phyloP scores from a whole-genome alignment of 345 rosid genomes.

The Cardiospermum halicacabum region DNA sequence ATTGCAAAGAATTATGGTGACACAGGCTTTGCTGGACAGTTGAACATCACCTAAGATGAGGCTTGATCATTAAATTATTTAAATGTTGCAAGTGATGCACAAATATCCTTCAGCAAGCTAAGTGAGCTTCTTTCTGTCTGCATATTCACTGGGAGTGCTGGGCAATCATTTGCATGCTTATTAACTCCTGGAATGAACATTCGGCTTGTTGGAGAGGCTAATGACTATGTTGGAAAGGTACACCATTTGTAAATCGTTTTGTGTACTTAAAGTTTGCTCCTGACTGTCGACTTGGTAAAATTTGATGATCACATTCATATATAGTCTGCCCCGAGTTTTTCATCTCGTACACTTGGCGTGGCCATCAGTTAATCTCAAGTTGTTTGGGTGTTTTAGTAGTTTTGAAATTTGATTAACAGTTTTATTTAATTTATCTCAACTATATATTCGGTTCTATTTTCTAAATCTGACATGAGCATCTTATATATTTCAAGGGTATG shows the following conservation, averaged over 20 bases:
- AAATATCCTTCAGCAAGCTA: constrained; percentile 14
- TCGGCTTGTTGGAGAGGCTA: constrained; percentile 87
- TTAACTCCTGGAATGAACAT: constrained; percentile 96
- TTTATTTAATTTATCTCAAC: no score
- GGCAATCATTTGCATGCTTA: constrained; percentile 98
- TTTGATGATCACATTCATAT: not conserved
- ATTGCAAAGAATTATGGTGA: constrained; percentile 95
- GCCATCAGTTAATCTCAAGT: not conserved
- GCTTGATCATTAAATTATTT: constrained; percentile 1
- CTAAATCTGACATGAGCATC: constrained; percentile 20
- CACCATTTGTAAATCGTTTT: not conserved
- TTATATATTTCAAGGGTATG: constrained; percentile 64
- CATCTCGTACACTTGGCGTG: no score
- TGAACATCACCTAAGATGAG: constrained; percentile 75
- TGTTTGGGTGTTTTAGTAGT: not conserved
- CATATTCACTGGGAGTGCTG: constrained; percentile 94
- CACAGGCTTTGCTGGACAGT: constrained; percentile 97
- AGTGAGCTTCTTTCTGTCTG: constrained; percentile 16
- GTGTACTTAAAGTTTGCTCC: not conserved
- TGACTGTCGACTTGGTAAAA: not conserved
- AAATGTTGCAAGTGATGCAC: constrained; percentile 2
- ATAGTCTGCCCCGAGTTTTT: no score
- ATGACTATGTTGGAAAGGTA: constrained; percentile 99
- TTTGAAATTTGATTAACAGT: no score
- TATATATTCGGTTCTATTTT: not conserved